These are phyloP conservation scores for Penicillium psychrofluorescens DNA, from an alignment of 495 filamentous ascomycete species.

Conservation along the genomic window DNA sequence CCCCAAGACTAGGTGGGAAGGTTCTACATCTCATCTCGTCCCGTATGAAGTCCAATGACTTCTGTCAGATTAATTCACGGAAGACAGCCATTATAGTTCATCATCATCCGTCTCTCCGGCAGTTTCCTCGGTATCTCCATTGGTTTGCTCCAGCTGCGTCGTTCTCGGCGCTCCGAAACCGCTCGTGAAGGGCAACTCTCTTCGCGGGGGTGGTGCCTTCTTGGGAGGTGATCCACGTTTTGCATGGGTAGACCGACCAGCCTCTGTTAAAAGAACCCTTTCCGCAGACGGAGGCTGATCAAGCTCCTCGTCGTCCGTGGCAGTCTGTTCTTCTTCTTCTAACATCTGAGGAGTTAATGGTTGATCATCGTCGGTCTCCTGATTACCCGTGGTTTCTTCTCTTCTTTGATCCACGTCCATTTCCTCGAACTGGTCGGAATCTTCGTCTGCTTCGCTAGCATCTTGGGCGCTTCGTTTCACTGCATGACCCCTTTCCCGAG, in stretches of 20 bases:
- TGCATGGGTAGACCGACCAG: not conserved
- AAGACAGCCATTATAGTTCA: constrained; percentile 26
- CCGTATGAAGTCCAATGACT: not conserved
- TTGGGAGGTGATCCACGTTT: constrained; percentile 8
- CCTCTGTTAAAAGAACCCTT: not conserved
- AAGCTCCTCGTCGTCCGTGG: constrained; percentile 24
- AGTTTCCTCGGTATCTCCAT: constrained; percentile 20
- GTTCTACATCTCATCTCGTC: no score
- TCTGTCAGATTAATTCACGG: not conserved
- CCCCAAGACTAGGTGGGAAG: no score
- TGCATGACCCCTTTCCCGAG: constrained; percentile 12
- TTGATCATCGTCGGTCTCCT: constrained; percentile 34
- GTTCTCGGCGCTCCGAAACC: not conserved
- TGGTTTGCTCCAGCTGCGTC: constrained; percentile 1
- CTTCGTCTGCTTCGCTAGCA: constrained; percentile 16
- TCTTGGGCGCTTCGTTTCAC: constrained; percentile 37
- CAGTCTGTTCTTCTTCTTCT: constrained; percentile 35
- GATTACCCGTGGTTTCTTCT: constrained; percentile 15
- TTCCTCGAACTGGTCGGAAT: constrained; percentile 47
- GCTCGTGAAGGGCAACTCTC: constrained; percentile 33
- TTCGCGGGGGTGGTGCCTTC: constrained; percentile 20
- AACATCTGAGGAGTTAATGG: constrained; percentile 27
- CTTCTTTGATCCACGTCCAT: constrained; percentile 49
- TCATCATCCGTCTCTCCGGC: constrained; percentile 48
- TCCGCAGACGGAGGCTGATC: not conserved